These are phyloP conservation scores for Straminergon stramineum DNA, from an alignment of 225 moss, liverwort and hornwort species.

Conservation along the genomic window DNA sequence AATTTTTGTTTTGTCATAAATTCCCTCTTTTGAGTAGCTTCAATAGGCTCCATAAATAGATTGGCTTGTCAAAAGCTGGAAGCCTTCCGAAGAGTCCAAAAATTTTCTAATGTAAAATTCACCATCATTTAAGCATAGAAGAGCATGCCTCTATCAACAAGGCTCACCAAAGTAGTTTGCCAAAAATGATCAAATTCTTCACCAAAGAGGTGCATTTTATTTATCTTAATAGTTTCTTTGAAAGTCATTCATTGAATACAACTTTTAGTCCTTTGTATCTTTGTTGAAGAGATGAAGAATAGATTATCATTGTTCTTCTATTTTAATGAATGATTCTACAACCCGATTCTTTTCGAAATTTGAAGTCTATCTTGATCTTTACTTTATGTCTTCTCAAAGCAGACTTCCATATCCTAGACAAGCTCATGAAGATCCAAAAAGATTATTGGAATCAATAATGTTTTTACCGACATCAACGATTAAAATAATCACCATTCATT, in stretches of 20 bases:
- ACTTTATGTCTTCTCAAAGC: not conserved
- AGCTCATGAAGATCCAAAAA: accelerated
- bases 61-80: too few species aligned
- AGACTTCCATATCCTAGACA: accelerated
- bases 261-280: not conserved
- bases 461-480: accelerated
- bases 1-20: too few species aligned
- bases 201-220: not conserved
- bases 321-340: not conserved
- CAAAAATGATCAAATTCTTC: not conserved
- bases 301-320: not conserved
- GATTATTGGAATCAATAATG: not conserved
- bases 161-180: not conserved
- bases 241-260: not conserved
- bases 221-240: not conserved
- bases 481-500: not conserved
- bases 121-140: not conserved
- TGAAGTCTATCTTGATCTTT: not conserved
- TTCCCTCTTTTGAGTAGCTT: too few species aligned
- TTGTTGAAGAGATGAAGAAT: not conserved
- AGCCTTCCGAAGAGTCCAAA: too few species aligned
- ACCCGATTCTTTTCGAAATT: not conserved
- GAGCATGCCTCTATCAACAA: accelerated
- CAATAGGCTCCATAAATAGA: too few species aligned
- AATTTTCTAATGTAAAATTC: too few species aligned